Base-by-base conservation (phyloP, 768 basidiomycete genomes). In the Scleroderma citrinum region DNA sequence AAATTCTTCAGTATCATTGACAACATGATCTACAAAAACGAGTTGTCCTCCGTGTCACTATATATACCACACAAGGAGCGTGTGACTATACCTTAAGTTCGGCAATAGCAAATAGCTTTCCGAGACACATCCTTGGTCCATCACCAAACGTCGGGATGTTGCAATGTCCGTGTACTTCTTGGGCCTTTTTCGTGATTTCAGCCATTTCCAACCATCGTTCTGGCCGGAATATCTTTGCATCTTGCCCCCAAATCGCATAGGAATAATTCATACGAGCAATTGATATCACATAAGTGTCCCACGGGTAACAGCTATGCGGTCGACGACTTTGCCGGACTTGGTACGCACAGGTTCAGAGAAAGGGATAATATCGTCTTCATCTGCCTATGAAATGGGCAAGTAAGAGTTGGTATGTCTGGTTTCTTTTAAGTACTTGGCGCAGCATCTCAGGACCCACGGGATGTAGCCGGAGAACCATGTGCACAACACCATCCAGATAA, bases 301-400 rank as follows among this genome's bases (percentile, higher is more conserved):
- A 50, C 76, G 77, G n/a, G 70, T 64, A 31, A 85, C 63, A 5
- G 66, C 38, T 42, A 85, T 62, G n/a, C 64, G 66, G 20, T 67
- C 60, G 8, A 76, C 65, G 0, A 57, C 53, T 37, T 67, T 57
- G 0, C 80, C 80, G 0, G 73, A 61, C 1, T 62, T 52, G 0
- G 75, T 76, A 11, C 55, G 62, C 19, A 83, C 56, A 5, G 81
- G 80, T 2, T 59, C 56, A 11, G 68, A 69, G 17, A 86, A 69
- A 0, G 83, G 83, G 12, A 87, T 71, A 2, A 81, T 60, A 49
- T 82, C 77, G 56, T 85, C 82, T 49, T 72, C 63, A 1, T 64
- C 56, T 0, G 77, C 74, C 72, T 80, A 50, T 8, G 21, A 32
- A 21, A n/a, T n/a, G n/a, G n/a, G n/a, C n/a, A n/a, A n/a, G n/a